Evolutionary conservation across 768 basidiomycete genomes (phyloP).

Genomic region (Boletellus ananiceps): DNA sequence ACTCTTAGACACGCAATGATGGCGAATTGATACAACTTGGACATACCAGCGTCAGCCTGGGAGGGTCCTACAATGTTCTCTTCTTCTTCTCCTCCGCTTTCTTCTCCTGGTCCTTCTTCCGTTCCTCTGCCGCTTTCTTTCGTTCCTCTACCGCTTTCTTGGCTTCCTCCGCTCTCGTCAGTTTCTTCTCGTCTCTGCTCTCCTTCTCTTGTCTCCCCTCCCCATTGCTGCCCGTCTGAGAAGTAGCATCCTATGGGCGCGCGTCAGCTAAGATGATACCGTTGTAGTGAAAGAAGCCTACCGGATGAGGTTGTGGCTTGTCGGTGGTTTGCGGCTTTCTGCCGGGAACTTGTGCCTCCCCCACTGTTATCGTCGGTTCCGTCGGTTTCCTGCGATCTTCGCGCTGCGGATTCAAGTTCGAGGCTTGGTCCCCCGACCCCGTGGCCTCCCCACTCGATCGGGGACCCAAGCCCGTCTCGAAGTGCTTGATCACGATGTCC

Average conservation of each 20-base stretch:
- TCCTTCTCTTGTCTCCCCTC: neutral
- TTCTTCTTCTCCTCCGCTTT: neutral
- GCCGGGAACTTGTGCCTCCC: slow-evolving; percentile 11
- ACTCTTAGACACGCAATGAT: neutral
- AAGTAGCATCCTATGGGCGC: neutral
- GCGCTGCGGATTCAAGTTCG: slow-evolving; percentile 1
- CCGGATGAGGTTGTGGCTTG: neutral
- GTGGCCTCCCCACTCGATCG: slow-evolving; percentile 12
- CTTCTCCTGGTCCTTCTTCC: neutral
- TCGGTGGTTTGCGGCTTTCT: neutral
- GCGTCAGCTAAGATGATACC: neutral
- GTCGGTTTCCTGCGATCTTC: neutral
- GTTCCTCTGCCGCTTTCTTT: neutral
- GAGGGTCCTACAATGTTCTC: neutral
- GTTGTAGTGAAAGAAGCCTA: neutral
- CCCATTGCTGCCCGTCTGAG: neutral
- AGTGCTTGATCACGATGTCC: slow-evolving; percentile 31
- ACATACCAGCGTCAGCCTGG: slow-evolving; percentile 2
- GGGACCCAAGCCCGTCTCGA: slow-evolving; percentile 23
- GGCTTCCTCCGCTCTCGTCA: neutral
- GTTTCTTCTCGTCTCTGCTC: neutral
- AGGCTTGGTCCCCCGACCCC: slow-evolving; percentile 17
- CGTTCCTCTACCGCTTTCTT: neutral
- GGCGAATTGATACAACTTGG: neutral
- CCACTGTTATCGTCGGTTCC: slow-evolving; percentile 1